Base-by-base conservation (phyloP, 139 green algal genomes). In the Auxenochlorella pyrenoidosa region DNA sequence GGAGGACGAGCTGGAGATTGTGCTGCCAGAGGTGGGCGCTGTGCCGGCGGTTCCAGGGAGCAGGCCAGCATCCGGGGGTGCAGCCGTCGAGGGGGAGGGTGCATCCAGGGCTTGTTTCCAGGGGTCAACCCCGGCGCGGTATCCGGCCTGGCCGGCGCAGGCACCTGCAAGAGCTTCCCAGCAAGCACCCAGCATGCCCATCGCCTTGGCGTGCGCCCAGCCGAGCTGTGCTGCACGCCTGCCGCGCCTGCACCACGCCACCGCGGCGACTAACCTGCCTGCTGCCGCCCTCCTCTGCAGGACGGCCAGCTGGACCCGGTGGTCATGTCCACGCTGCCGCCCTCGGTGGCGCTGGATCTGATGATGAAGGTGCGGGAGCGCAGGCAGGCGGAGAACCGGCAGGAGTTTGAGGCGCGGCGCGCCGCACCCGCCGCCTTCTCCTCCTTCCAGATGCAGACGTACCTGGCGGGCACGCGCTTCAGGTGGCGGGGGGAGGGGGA, bases 281-380 rank as follows among this genome's bases (percentile, higher is more conserved):
- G n/a, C 38, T 40, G 38, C 40, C 24, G 41, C 73, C 26, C 24
- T 2, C 41, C 40, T 47, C 32, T 47, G 26, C 84, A 88, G 76
- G 44, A 72, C n/a, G 66, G 66, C 28, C 19, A 63, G 47, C 78
- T 95, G 73, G 95, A 98, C 91, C 92, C 94, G 0, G 94, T 90
- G 30, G 96, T 97, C 76, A 91, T 98, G 89, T 93, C 92, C 38
- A 95, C 93, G 19, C 92, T 99, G 88, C 96, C 96, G 1, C 95
- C 95, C 82, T 97, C 94, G 5, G 65, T 98, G 85, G 95, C 97
- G 92, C 93, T 98, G 85, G 96, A 98, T 44, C 83, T 98, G 19
- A 88, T 98, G 88, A 72, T 94, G 58, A 91, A 92, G 75, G 88
- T 96, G 84, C 88, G 96, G 34, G 96, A 99, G 60, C 84, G 91